A percentile compares a stretch with the other conserved stretches of the same genome.
These are phyloP conservation scores for Chaetomiaceae sp. DNA, from an alignment of 2,329 filamentous ascomycete genomes.

Conservation along the genomic window DNA sequence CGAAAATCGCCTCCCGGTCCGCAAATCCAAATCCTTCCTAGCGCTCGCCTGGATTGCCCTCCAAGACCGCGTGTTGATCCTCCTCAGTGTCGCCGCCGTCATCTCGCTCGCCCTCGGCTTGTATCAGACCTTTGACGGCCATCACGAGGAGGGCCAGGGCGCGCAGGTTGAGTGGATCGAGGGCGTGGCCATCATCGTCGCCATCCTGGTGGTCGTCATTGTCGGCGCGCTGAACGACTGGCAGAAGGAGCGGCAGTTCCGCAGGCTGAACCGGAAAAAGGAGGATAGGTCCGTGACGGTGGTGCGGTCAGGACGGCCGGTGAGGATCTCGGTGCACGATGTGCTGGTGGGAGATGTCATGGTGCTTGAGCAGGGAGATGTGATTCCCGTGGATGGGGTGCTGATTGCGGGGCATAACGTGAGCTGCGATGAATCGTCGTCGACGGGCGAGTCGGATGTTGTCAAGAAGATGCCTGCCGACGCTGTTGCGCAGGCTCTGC, in stretches of 20 bases:
- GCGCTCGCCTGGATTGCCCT: constrained; percentile 78
- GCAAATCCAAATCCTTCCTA: constrained; percentile 69
- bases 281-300: constrained; percentile 70
- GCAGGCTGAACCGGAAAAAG: constrained; percentile 74
- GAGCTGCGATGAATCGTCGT: constrained; percentile 73
- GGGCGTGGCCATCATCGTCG: constrained; percentile 76
- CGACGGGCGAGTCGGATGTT: constrained; percentile 72
- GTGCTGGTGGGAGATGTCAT: constrained; percentile 66
- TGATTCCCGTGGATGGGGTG: constrained; percentile 70
- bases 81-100: constrained; percentile 65
- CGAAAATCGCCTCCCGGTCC: constrained; percentile 68
- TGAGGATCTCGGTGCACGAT: constrained; percentile 66
- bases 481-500: constrained; percentile 64
- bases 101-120: constrained; percentile 71
- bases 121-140: constrained; percentile 65
- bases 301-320: constrained; percentile 64
- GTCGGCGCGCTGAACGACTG: constrained; percentile 76
- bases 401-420: constrained; percentile 69
- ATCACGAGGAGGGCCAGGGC: constrained; percentile 47
- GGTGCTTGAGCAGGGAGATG: constrained; percentile 69
- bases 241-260: constrained; percentile 76
- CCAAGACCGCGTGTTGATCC: constrained; percentile 75
- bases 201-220: constrained; percentile 70
- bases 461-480: constrained; percentile 64
- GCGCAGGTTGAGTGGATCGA: constrained; percentile 73